These are phyloP conservation scores for Bryoglossum gracile DNA, from an alignment of 495 filamentous ascomycete genomes.

Conservation along the genomic window DNA sequence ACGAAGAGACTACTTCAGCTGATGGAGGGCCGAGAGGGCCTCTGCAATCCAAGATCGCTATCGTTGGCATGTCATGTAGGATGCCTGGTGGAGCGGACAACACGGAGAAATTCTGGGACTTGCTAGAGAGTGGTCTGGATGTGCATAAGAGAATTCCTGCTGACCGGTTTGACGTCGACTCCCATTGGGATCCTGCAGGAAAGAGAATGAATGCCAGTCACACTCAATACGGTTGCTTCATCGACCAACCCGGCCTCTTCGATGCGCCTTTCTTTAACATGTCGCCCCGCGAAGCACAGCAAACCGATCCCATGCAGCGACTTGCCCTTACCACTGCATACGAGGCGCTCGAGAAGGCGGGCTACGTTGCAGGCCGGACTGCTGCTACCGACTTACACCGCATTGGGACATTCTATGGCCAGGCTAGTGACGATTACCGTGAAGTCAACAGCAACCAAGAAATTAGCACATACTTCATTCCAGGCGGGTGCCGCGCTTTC, in stretches of 20 bases:
- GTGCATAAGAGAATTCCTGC: constrained; percentile 55
- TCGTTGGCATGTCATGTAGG: constrained; percentile 70
- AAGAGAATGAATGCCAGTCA: constrained; percentile 74
- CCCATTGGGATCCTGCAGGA: constrained; percentile 67
- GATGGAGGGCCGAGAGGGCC: not conserved
- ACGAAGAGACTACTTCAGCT: not conserved
- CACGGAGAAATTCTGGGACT: constrained; percentile 64
- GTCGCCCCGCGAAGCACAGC: constrained; percentile 83
- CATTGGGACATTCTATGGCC: constrained; percentile 86
- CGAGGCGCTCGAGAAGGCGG: constrained; percentile 85
- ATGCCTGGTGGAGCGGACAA: constrained; percentile 55
- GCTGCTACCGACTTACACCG: constrained; percentile 77
- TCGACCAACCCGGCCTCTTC: constrained; percentile 41
- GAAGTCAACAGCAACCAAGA: constrained; percentile 84
- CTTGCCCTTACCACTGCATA: constrained; percentile 79
- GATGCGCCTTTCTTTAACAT: constrained; percentile 93
- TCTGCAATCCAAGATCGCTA: constrained; percentile 41
- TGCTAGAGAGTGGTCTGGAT: constrained; percentile 58
- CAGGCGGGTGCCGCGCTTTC: constrained; percentile 83
- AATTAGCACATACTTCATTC: constrained; percentile 88
- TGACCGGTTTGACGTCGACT: constrained; percentile 76
- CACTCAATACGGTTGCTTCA: constrained; percentile 84
- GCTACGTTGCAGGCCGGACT: constrained; percentile 68
- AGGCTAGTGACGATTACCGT: constrained; percentile 85
- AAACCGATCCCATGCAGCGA: constrained; percentile 86